Evolutionary conservation across 352 stramenopile species (phyloP).

Genomic region (Phytopythium aichiense): DNA sequence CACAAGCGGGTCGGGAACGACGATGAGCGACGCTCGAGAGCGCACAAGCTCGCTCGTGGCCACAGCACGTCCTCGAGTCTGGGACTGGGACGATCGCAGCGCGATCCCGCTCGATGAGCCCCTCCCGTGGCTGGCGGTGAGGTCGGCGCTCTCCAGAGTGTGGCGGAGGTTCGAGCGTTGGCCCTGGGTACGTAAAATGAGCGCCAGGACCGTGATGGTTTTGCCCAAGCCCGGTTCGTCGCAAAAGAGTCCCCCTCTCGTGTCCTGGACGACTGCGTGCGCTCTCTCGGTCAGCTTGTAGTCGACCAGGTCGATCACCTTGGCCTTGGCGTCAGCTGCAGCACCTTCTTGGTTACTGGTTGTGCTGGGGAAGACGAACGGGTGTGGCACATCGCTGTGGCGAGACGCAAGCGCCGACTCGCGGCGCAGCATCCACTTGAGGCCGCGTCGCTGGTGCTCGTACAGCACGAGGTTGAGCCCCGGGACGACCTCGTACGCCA

Average conservation of each 20-base stretch:
- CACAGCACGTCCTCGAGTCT: conserved; percentile 39
- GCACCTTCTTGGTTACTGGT: neutral
- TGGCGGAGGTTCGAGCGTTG: conserved; percentile 16
- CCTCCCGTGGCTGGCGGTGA: neutral
- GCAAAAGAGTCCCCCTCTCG: conserved; percentile 73
- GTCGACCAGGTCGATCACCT: conserved; percentile 62
- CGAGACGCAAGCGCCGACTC: conserved; percentile 27
- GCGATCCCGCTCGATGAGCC: neutral
- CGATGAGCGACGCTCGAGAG: conserved; percentile 56
- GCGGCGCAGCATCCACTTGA: conserved; percentile 80
- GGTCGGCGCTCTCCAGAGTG: neutral
- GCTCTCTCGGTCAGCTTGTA: conserved; percentile 24
- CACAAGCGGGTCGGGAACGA: conserved; percentile 69
- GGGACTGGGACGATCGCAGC: conserved; percentile 1
- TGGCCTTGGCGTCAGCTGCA: neutral
- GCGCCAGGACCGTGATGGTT: conserved; percentile 81
- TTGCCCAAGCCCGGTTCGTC: conserved; percentile 83
- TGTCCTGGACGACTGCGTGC: conserved; percentile 30
- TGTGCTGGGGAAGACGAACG: conserved; percentile 41
- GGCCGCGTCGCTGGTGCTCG: conserved; percentile 61
- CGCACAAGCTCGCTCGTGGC: conserved; percentile 24
- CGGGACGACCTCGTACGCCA: conserved; percentile 81
- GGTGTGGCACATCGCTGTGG: conserved; percentile 24
- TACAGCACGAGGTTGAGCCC: conserved; percentile 70
- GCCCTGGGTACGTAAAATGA: conserved; percentile 76